A percentile compares a stretch with the other conserved stretches of the same genome.
These are phyloP conservation scores for Candida saitoana DNA, from an alignment of 805 yeast species.

Conservation along the genomic window DNA sequence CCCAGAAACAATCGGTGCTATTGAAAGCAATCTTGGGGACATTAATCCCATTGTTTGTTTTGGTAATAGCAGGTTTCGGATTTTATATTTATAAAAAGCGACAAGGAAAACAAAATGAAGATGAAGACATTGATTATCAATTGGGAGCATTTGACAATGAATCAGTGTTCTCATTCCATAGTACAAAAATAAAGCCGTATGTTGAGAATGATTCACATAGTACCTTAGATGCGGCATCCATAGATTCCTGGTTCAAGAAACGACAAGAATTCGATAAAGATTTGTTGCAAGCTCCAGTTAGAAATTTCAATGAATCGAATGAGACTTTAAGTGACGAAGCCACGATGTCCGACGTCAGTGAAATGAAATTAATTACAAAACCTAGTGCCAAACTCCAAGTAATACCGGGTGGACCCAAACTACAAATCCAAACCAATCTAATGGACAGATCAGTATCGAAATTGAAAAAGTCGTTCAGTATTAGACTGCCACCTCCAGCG, in stretches of 20 bases:
- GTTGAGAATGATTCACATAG: slow-evolving; percentile 28
- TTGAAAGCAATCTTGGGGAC: slow-evolving; percentile 36
- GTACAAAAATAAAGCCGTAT: slow-evolving; percentile 1
- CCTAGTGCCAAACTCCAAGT: background rate
- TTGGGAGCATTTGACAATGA: slow-evolving; percentile 16
- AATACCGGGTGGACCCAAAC: background rate
- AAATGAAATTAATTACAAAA: background rate
- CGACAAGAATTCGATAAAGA: slow-evolving; percentile 41
- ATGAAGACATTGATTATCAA: slow-evolving; percentile 26
- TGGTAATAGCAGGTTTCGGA: slow-evolving; percentile 12
- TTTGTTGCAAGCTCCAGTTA: slow-evolving; percentile 10
- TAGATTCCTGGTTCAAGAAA: slow-evolving; percentile 51
- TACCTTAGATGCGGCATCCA: slow-evolving; percentile 44
- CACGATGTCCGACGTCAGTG: slow-evolving; percentile 3
- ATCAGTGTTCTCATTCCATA: slow-evolving; percentile 7
- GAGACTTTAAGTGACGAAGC: slow-evolving; percentile 18
- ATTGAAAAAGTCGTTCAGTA: slow-evolving; percentile 19
- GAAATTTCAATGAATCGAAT: slow-evolving; percentile 28
- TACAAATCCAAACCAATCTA: background rate
- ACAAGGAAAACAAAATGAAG: slow-evolving; percentile 13
- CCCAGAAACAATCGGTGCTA: slow-evolving; percentile 6
- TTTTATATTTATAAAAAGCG: slow-evolving; percentile 18
- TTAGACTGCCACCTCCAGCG: slow-evolving; percentile 16
- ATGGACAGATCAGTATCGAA: slow-evolving; percentile 13
- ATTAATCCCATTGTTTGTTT: slow-evolving; percentile 27